These are phyloP conservation scores for Septoria linicola DNA, from an alignment of 2,329 filamentous ascomycete genomes.

Conservation along the genomic window DNA sequence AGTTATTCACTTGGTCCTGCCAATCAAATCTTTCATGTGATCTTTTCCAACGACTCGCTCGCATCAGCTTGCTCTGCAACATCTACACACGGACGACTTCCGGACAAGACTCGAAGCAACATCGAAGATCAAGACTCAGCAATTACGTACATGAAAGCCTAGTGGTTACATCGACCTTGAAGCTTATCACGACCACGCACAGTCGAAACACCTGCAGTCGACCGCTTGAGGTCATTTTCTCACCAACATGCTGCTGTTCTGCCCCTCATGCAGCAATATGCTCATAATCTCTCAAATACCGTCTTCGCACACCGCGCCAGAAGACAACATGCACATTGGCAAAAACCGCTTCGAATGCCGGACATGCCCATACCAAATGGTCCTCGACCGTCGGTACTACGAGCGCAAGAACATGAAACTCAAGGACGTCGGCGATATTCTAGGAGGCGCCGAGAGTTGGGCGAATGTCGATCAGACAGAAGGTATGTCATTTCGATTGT, in stretches of 20 bases:
- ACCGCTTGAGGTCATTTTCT: too few relatives aligned
- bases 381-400: constrained; percentile 75
- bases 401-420: constrained; percentile 77
- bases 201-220: too few relatives aligned
- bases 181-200: too few relatives aligned
- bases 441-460: constrained; percentile 85
- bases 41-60: too few relatives aligned
- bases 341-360: constrained; percentile 89
- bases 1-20: constrained; percentile 12
- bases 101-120: too few relatives aligned
- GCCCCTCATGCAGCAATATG: constrained; percentile 79
- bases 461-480: constrained; percentile 83
- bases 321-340: constrained; percentile 43
- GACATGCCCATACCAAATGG: constrained; percentile 89
- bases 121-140: too few relatives aligned
- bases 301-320: constrained; percentile 35
- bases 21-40: too few relatives aligned
- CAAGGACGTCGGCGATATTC: constrained; percentile 85
- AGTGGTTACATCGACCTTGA: too few relatives aligned
- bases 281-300: constrained; percentile 65
- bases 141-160: too few relatives aligned
- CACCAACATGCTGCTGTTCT: constrained; percentile 55
- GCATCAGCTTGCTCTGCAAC: too few relatives aligned
- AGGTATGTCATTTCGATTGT: constrained; percentile 42
- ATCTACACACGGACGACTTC: too few relatives aligned